Evolutionary conservation across 805 yeast genomes (phyloP), one percentile per base, ranked within the genome.

Genomic region (Suhomyces canberraensis): DNA sequence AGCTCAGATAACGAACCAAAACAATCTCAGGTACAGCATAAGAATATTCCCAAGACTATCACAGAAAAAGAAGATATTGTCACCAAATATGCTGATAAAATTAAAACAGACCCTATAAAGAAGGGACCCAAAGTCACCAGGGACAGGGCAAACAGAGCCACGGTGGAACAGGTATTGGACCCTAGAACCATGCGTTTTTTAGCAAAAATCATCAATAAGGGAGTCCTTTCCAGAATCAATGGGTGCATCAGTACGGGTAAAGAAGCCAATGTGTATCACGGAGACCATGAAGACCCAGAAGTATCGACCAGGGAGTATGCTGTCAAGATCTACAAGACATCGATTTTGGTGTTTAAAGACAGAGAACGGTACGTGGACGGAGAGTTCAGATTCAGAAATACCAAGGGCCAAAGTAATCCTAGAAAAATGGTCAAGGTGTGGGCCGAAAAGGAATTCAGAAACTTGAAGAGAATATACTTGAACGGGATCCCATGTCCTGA

Each of bases 361-460:
- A 71, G 99, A 39, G 98, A 95, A 53, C 66, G 97, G 49, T 93
- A 93, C 53, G 98, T 93, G 13, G 90, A 84, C 56, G 98, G 98
- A 25, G 99, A 93, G 64, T 91, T 78, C 61, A 69, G 99, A 38
- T 93, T 93, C 64, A 69, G 97, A 53, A 84, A 86, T 54, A 74
- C 86, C 5, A 87, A 91, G 50, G 76, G 74, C 39, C 89, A 86
- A 51, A 88, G 89, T 47, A 93, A 93, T 54, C 98, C 98, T 8
- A 74, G 98, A 54, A 91, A 91, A 56, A 91, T 93, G 97, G 96
- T 93, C 44, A 88, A 87, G 59, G 75, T 90, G 16, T 93, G 99
- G 99, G 98, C 98, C 0, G 98, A 93, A 58, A 93, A 93, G 56
- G 99, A 93, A 64, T 91, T 90, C 48, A 67, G 99, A 38, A 93